A percentile compares a stretch with the other conserved stretches of the same genome.
Evolutionary conservation across 2,329 filamentous ascomycete genomes (phyloP).

Genomic region (Colletotrichum truncatum): DNA sequence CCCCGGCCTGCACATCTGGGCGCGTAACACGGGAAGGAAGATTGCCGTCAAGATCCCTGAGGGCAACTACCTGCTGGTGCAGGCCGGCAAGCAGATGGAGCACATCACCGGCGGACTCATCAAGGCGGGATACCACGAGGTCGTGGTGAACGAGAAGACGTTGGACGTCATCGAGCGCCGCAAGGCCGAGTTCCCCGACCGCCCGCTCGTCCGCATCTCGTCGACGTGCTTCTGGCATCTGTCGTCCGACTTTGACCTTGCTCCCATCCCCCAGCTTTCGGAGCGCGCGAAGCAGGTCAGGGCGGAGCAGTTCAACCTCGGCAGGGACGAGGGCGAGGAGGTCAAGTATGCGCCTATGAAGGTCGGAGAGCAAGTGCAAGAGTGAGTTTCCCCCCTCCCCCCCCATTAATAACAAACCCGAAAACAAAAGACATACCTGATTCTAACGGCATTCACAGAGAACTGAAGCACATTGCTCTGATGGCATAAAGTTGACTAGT

Average conservation of each 20-base stretch:
- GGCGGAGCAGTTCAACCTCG: slow-evolving; percentile 55
- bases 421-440: neutral
- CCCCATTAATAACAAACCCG: accelerated
- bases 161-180: slow-evolving; percentile 56
- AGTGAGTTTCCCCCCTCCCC: slow-evolving; percentile 47
- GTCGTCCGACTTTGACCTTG: slow-evolving; percentile 63
- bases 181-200: slow-evolving; percentile 49
- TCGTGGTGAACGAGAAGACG: slow-evolving; percentile 65
- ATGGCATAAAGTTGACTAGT: slow-evolving; percentile 44
- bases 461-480: slow-evolving; percentile 63
- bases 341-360: slow-evolving; percentile 61
- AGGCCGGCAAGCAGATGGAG: slow-evolving; percentile 71
- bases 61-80: slow-evolving; percentile 67
- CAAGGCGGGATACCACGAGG: slow-evolving; percentile 71
- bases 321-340: slow-evolving; percentile 62
- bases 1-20: slow-evolving; percentile 70
- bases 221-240: slow-evolving; percentile 71
- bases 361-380: slow-evolving; percentile 67
- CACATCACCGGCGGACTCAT: slow-evolving; percentile 68
- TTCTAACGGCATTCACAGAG: slow-evolving; percentile 40
- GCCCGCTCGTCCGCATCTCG: slow-evolving; percentile 65
- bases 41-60: slow-evolving; percentile 67
- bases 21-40: slow-evolving; percentile 67
- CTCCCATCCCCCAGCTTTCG: slow-evolving; percentile 58
- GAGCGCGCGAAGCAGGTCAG: slow-evolving; percentile 55